Conservation (phyloP, 176 grass and related monocot species). For the Hordeum vulgare region MorexV3_pseudomolecules_assembly NC_058518.1:459808861-459809360, state of each 20-base stretch:
- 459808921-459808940: slow-evolving; percentile 1
- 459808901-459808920: background rate
- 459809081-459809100: background rate
- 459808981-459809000: background rate
- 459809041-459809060: background rate
- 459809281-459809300: background rate
- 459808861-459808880: slow-evolving; percentile 64
- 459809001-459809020: background rate
- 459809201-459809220: background rate
- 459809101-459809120: background rate
- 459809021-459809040: background rate
- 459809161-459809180: background rate
- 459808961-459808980: background rate
- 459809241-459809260: background rate
- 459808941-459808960: background rate
- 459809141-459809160: background rate
- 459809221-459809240: background rate
- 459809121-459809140: background rate
- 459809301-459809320: background rate
- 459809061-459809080: background rate
- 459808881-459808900: slow-evolving; percentile 9
- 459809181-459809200: background rate
- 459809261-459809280: background rate
- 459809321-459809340: background rate
- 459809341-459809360: background rate